Base-by-base conservation (phyloP, 208 protist genomes). In the Blechomonas ayalai region DNA sequence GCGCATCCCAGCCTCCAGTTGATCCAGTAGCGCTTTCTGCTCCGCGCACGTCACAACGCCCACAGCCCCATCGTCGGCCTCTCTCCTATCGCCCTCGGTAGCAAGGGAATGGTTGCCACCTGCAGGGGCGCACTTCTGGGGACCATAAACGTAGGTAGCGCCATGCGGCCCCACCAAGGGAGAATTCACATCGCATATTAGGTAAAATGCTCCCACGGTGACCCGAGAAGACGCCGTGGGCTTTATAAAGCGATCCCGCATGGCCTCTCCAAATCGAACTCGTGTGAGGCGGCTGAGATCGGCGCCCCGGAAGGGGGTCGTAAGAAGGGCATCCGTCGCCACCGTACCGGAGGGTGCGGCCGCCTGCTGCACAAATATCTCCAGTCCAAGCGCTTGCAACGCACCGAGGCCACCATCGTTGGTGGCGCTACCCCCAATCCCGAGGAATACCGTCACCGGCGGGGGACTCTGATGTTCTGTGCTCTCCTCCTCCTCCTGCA, bases 341-440 rank as follows among this genome's bases (percentile, higher is more conserved):
- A 7, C 31, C 44, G 5, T 45, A n/a, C n/a, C n/a, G n/a, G n/a
- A n/a, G n/a, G n/a, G n/a, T n/a, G n/a, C n/a, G n/a, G n/a, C 39
- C 2, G 52, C 41, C 12, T 46, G 16, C n/a, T 10, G 10, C 18
- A 78, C 55, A 34, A 64, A 75, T 10, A 91, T 44, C 10, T 81
- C 45, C 4, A 87, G 50, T 12, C 83, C 83, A 1, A 92, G 64
- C 1, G 73, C 79, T 59, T 89, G 80, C 38, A 92, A 58, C 0
- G 77, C 77, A 8, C 83, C 80, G 9, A 92, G 54, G 0, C 79
- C 83, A 10, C 79, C 83, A 25, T 92, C 83, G 65, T 89, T 92
- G 1, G 83, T 92, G 13, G 76, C 59, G 44, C 80, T 89, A 16
- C 83, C 83, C 34, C 83, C 83, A 40, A 89, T 84, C 0, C 83